Evolutionary conservation across 2,329 filamentous ascomycete species (phyloP).

Genomic region (Fusarium tricinctum): DNA sequence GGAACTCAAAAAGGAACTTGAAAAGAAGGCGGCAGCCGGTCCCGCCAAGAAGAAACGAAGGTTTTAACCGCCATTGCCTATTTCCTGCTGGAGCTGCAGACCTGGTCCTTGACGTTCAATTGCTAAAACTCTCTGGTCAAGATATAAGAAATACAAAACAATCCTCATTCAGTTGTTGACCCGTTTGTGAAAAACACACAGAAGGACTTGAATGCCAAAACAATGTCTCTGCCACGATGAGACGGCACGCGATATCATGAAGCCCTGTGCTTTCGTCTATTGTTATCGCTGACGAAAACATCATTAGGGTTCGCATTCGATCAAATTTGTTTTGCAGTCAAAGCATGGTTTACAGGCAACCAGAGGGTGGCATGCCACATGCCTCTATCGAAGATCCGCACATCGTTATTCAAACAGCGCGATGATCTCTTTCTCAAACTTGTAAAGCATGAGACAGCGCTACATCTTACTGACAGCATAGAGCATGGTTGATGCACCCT

Average conservation of each 20-base stretch:
- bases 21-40: slow-evolving; percentile 63
- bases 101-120: too few relatives aligned
- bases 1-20: slow-evolving; percentile 66
- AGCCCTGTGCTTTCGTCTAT: too few relatives aligned
- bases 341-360: background rate
- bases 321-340: too few relatives aligned
- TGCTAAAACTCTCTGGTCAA: background rate
- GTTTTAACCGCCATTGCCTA: slow-evolving; percentile 56
- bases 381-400: background rate
- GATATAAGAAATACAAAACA: background rate
- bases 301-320: too few relatives aligned
- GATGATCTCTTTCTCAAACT: background rate
- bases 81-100: background rate
- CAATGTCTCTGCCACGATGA: background rate
- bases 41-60: slow-evolving; percentile 70
- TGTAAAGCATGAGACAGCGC: slow-evolving; percentile 4
- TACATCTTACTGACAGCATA: slow-evolving; percentile 7
- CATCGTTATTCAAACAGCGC: background rate
- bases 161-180: background rate
- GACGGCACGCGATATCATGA: background rate
- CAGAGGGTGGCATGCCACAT: background rate
- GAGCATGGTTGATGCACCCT: slow-evolving; percentile 8
- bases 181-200: background rate
- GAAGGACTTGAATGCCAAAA: background rate
- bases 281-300: too few relatives aligned